Evolutionary conservation across 768 basidiomycete species (phyloP), one percentile per base, ranked within the genome.

Genomic region (Lenzites betulinus): DNA sequence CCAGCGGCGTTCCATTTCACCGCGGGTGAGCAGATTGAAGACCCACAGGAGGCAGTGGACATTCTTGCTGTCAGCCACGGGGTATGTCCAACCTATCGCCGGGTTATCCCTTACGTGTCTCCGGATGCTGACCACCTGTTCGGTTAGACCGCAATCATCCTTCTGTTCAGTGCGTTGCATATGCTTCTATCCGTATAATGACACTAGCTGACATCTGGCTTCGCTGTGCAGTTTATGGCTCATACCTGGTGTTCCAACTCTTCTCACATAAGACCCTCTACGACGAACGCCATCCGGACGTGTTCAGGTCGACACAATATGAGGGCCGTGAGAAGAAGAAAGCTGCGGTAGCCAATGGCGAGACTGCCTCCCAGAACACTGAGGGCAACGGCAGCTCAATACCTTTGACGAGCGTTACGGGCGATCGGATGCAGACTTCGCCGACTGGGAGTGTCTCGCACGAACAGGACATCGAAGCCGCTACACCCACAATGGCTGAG

Each of bases 1-100:
- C 91, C 91, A 7, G 90, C 89, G 25, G 92, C 89, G 1, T 95
- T 90, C 73, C 87, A 92, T 63, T 81, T 88, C 62, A 76, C 83
- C 39, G 69, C 66, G 38, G 69, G 67, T 47, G 64, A 59, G 25
- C 60, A 26, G 54, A 67, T 73, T 55, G 66, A 60, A 49, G 60
- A 69, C 25, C 65, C 57, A 3, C 54, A 77, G 51, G 81, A 84
- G 63, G 75, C 67, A 16, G 30, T 62, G 20, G 73, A 77, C 59
- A 80, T 84, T 50, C 66, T 84, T 48, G 72, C 72, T 47, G 79
- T 83, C 75, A 85, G 83, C 54, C 79, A 77, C 48, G 82, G 83
- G 15, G 82, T 81, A 62, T 62, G 81, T 71, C 28, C 3, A 22
- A 11, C 16, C 18, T 39, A 16, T 41, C 26, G 30, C 11, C 48